Percentiles rank a stretch among this genome's conserved stretches.
phyloP scores from a whole-genome alignment of 306 rosid genomes.

The Dalbergia cochinchinensis region DNA sequence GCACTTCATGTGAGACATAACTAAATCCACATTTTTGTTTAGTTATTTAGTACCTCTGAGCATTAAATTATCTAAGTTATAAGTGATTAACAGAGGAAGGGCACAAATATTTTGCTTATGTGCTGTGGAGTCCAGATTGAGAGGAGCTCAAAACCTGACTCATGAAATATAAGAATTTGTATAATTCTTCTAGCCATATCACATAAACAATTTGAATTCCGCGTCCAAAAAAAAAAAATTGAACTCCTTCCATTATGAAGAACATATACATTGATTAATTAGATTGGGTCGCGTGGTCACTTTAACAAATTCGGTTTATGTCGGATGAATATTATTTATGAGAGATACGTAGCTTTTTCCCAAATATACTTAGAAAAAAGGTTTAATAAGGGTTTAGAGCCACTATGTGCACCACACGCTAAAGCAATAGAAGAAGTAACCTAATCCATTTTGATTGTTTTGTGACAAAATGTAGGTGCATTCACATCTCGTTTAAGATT shows the following conservation, averaged over 20 bases:
- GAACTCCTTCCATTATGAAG: not conserved
- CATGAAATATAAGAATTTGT: not conserved
- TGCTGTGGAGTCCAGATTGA: not conserved
- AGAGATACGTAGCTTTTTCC: not conserved
- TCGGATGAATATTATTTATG: not conserved
- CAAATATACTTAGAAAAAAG: not conserved
- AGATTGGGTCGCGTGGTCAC: not conserved
- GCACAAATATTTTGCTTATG: too few relatives aligned
- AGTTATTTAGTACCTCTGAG: not conserved
- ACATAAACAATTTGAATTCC: not conserved
- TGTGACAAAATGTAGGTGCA: constrained; percentile 24
- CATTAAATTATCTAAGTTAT: not conserved
- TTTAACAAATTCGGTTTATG: not conserved
- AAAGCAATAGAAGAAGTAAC: not conserved
- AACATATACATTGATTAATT: not conserved
- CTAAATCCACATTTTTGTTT: not conserved
- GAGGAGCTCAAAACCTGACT: not conserved
- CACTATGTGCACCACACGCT: not conserved
- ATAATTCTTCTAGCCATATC: not conserved
- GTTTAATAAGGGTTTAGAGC: constrained; percentile 6
- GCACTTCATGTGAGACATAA: not conserved
- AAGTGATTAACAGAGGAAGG: not conserved
- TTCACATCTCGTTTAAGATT: not conserved
- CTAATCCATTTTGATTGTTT: not conserved
- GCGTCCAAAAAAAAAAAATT: not conserved